Evolutionary conservation across 129 eudicot species (phyloP).

Genomic region (Glebionis coronaria): DNA sequence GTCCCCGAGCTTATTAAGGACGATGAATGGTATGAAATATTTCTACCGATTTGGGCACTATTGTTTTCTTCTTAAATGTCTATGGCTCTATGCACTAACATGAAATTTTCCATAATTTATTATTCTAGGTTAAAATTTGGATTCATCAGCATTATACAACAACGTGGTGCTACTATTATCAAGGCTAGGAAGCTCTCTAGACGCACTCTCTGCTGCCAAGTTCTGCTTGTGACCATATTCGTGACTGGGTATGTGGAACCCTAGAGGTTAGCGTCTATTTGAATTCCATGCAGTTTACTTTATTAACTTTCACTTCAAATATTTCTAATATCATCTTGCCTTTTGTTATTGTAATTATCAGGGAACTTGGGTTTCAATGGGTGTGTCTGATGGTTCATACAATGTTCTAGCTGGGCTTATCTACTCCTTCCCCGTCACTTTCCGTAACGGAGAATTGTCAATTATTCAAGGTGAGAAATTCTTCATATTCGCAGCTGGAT

Average conservation of each 20-base stretch:
- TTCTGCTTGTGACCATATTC: conserved; percentile 98
- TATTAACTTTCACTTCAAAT: too few species aligned
- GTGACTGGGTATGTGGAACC: conserved; percentile 98
- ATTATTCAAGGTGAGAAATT: conserved; percentile 98
- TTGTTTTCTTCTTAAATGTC: neutral
- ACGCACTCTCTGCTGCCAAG: conserved; percentile 99
- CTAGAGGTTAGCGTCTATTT: conserved; percentile 60
- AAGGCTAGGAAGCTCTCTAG: conserved; percentile 98
- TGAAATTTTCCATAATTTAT: neutral
- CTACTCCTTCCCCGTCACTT: conserved; percentile 97
- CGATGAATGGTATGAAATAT: conserved; percentile 67
- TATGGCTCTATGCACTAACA: neutral
- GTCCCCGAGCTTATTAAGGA: conserved; percentile 76
- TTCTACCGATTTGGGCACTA: neutral
- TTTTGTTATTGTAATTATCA: conserved; percentile 19
- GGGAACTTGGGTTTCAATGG: conserved; percentile 99
- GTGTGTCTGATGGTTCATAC: conserved; percentile 99
- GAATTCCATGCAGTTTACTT: neutral
- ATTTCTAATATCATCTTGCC: neutral
- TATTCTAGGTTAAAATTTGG: too few species aligned
- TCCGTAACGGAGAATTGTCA: conserved; percentile 84
- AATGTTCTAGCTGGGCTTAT: conserved; percentile 94
- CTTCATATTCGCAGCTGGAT: too few species aligned
- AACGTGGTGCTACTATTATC: too few species aligned
- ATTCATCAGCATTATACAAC: too few species aligned